These are phyloP conservation scores for Davidsoniella virescens DNA, from an alignment of 2,329 filamentous ascomycete genomes.

Conservation along the genomic window DNA sequence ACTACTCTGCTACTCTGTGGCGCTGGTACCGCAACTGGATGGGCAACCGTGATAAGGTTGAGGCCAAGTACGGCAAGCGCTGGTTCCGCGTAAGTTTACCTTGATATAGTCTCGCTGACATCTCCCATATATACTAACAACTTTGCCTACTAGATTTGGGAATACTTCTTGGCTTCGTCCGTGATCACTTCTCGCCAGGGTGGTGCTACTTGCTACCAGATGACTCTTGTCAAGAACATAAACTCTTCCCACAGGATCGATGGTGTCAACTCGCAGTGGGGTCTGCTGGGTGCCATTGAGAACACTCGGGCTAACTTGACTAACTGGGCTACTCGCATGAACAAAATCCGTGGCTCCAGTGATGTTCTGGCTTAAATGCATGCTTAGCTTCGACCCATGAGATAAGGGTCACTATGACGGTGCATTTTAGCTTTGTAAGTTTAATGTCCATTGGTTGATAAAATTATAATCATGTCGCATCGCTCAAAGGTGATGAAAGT, in stretches of 20 bases:
- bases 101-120: background rate
- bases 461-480: too few relatives aligned
- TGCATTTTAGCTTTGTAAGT: background rate
- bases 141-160: conserved; percentile 51
- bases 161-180: conserved; percentile 76
- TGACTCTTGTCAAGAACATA: conserved; percentile 76
- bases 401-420: background rate
- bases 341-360: conserved; percentile 10
- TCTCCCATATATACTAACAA: conserved; percentile 3
- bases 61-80: conserved; percentile 83
- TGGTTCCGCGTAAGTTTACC: conserved; percentile 70
- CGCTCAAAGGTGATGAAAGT: too few relatives aligned
- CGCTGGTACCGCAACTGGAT: conserved; percentile 99
- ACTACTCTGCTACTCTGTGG: conserved; percentile 95
- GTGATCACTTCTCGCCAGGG: conserved; percentile 76
- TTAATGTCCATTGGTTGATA: background rate
- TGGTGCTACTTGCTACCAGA: conserved; percentile 72
- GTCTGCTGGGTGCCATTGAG: conserved; percentile 43
- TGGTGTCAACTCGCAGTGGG: conserved; percentile 53
- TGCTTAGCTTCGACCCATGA: too few relatives aligned
- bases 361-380: conserved; percentile 8
- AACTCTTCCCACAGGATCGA: conserved; percentile 73
- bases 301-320: conserved; percentile 21
- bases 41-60: conserved; percentile 78
- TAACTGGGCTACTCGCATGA: conserved; percentile 17